Percentiles rank a stretch among this genome's conserved stretches.
These are phyloP conservation scores for Neurospora intermedia DNA, from an alignment of 495 filamentous ascomycete genomes.

Conservation along the genomic window DNA sequence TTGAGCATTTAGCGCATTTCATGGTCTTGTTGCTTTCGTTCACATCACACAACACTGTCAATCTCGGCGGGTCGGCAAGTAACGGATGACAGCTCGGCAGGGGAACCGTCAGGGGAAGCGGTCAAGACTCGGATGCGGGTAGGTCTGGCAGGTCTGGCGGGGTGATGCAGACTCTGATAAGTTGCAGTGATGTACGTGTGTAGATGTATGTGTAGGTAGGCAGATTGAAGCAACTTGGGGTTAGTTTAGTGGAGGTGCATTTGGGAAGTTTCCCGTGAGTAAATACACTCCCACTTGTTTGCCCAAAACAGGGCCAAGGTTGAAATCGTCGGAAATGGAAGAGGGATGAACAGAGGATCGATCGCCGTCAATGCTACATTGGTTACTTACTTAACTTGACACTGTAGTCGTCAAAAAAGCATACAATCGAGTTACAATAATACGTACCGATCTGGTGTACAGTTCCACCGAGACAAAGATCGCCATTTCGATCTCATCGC, in stretches of 20 bases:
- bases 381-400: neutral
- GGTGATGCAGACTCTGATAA: neutral
- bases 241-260: neutral
- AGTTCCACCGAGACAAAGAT: neutral
- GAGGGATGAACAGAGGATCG: neutral
- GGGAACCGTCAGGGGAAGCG: neutral
- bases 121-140: neutral
- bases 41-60: neutral
- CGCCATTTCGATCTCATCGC: neutral
- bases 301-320: neutral
- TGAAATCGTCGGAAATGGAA: neutral
- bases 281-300: neutral
- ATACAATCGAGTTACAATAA: neutral
- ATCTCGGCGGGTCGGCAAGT: neutral
- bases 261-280: neutral
- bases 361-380: neutral
- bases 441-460: neutral
- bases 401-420: neutral
- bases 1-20: neutral
- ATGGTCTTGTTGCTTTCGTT: neutral
- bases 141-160: neutral
- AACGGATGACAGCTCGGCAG: neutral
- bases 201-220: neutral
- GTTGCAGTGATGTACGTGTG: neutral
- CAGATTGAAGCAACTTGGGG: neutral